phyloP scores from a whole-genome alignment of 305 asterid genomes.

The Striga hermonthica region DNA sequence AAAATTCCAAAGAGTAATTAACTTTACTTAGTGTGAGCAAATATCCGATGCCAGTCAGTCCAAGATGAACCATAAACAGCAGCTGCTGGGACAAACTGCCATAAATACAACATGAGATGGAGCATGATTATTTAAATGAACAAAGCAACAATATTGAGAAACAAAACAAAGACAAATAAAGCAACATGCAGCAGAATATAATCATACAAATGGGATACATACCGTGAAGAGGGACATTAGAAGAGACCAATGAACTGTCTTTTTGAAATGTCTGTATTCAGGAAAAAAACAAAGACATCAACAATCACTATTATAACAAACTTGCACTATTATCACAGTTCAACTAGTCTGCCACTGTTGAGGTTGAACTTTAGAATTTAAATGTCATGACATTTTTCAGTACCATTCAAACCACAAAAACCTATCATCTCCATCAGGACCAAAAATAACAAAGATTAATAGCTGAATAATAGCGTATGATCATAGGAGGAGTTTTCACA shows the following conservation, averaged over 20 bases:
- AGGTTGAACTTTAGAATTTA: too few relatives aligned
- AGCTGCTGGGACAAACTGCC: conserved; percentile 85
- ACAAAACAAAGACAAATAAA: conserved; percentile 1
- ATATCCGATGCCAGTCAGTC: conserved; percentile 77
- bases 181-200: conserved; percentile 20
- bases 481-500: too few relatives aligned
- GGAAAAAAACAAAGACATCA: conserved; percentile 26
- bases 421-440: too few relatives aligned
- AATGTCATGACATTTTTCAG: too few relatives aligned
- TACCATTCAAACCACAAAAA: too few relatives aligned
- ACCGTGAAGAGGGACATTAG: conserved; percentile 80
- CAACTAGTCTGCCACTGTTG: too few relatives aligned
- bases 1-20: background rate
- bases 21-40: conserved; percentile 65
- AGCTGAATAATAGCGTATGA: too few relatives aligned
- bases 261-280: conserved; percentile 49
- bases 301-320: conserved; percentile 17
- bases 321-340: background rate
- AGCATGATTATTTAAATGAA: conserved; percentile 14
- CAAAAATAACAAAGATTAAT: too few relatives aligned
- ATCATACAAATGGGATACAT: conserved; percentile 31
- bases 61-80: conserved; percentile 78
- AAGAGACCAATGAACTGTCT: conserved; percentile 80
- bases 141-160: conserved; percentile 9
- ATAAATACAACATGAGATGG: conserved; percentile 28